phyloP scores from a whole-genome alignment of 1,139 yeast genomes.

The Geotrichum europaeum region DNA sequence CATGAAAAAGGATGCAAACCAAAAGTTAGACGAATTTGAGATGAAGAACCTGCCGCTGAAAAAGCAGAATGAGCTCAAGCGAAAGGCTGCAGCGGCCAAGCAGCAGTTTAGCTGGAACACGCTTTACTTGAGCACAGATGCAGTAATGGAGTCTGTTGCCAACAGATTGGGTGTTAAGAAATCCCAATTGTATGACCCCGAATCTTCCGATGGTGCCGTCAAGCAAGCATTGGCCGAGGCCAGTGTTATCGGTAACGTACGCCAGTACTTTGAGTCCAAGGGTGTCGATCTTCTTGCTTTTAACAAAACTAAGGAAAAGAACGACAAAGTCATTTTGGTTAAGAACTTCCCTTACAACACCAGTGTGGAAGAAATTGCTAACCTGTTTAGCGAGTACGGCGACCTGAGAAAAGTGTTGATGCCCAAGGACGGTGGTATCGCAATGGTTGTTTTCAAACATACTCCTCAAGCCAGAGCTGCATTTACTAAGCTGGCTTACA shows the following conservation, averaged over 20 bases:
- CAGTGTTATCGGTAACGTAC: constrained; percentile 85
- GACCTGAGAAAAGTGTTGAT: constrained; percentile 71
- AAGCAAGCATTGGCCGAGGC: constrained; percentile 98
- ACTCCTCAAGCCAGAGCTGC: constrained; percentile 84
- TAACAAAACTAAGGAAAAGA: constrained; percentile 58
- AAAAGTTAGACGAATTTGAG: constrained; percentile 81
- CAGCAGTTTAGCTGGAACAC: constrained; percentile 94
- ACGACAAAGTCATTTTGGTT: constrained; percentile 73
- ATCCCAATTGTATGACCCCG: constrained; percentile 80
- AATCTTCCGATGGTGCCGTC: constrained; percentile 84
- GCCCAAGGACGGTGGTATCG: constrained; percentile 98
- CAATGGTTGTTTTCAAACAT: constrained; percentile 87
- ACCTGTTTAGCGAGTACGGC: constrained; percentile 73
- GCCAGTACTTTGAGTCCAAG: constrained; percentile 74
- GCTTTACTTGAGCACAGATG: constrained; percentile 81
- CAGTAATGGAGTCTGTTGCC: constrained; percentile 88
- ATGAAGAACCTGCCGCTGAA: constrained; percentile 84
- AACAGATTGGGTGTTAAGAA: constrained; percentile 74
- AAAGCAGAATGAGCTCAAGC: constrained; percentile 79
- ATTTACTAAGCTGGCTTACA: constrained; percentile 77
- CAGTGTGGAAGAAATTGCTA: constrained; percentile 70
- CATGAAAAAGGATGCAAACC: constrained; percentile 60
- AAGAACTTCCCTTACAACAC: constrained; percentile 91
- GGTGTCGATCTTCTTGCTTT: constrained; percentile 82
- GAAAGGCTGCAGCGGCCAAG: constrained; percentile 77